Evolutionary conservation across 768 basidiomycete genomes (phyloP), one percentile per base, ranked within the genome.

Genomic region (Solioccasus polychromus): DNA sequence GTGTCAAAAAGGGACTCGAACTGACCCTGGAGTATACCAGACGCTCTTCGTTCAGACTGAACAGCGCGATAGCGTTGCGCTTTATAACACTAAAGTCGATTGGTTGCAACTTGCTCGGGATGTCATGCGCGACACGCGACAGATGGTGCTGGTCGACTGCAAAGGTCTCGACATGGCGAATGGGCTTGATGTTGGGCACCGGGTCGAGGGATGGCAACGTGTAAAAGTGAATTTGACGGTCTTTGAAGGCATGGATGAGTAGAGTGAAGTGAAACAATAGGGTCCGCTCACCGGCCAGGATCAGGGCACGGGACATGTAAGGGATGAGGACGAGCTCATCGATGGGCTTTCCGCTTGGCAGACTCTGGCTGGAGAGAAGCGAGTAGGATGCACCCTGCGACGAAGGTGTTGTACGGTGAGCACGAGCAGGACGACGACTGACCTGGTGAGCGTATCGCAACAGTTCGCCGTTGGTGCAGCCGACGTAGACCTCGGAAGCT

Each of bases 401-500:
- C n/a, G n/a, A n/a, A n/a, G n/a, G n/a, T n/a, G n/a, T n/a, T n/a
- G n/a, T n/a, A n/a, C n/a, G n/a, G n/a, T n/a, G n/a, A n/a, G n/a
- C n/a, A n/a, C n/a, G n/a, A n/a, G n/a, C n/a, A n/a, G n/a, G n/a
- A n/a, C n/a, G n/a, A n/a, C n/a, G n/a, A n/a, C n/a, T n/a, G n/a
- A n/a, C n/a, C 54, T 85, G 84, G 18, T 89, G 71, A 2, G 84
- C 75, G 60, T 86, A 94, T 34, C 92, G 83, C 28, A 92, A 68
- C 8, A 96, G 73, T 53, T 90, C 81, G 18, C 93, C 92, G 48
- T 92, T 90, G 18, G 83, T 80, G 50, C 86, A 87, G 11, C 92
- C 93, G 11, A 91, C 77, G 53, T 92, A 94, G 20, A 95, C 78
- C 58, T 96, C 92, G 32, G 83, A 82, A 25, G 84, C 89, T 90